A percentile compares a stretch with the other conserved stretches of the same genome.
Conservation (phyloP, 2,329 filamentous ascomycete species). For the Fusarium begoniae region DNA sequence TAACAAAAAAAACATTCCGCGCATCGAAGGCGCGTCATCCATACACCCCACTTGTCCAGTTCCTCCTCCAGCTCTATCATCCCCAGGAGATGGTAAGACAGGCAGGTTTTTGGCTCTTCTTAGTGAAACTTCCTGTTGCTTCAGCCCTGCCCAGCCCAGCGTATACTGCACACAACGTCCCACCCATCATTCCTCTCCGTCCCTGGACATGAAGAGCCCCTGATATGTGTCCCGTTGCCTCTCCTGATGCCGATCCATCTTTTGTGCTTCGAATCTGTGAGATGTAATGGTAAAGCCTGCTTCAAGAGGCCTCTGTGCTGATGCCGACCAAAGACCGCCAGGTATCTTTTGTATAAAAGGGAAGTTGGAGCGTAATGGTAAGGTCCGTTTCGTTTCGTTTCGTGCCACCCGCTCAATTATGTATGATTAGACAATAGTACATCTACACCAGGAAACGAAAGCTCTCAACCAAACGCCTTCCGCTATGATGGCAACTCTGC, state of each 20-base stretch:
- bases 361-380: slow-evolving; percentile 35
- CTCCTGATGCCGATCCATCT: slow-evolving; percentile 41
- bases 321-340: slow-evolving; percentile 27
- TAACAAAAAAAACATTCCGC: slow-evolving; percentile 32
- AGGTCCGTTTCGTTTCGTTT: slow-evolving; percentile 38
- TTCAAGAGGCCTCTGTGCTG: slow-evolving; percentile 33
- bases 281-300: slow-evolving; percentile 45
- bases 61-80: slow-evolving; percentile 19
- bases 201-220: slow-evolving; percentile 34
- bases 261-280: slow-evolving; percentile 47
- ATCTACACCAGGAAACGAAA: slow-evolving; percentile 61
- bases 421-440: slow-evolving; percentile 63
- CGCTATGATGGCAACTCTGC: slow-evolving; percentile 60
- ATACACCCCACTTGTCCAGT: slow-evolving; percentile 19
- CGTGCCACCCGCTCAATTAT: slow-evolving; percentile 48
- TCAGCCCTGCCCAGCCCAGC: slow-evolving; percentile 23
- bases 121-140: slow-evolving; percentile 8
- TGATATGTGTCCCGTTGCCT: slow-evolving; percentile 34
- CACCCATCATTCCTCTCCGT: slow-evolving; percentile 20
- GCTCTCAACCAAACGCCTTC: slow-evolving; percentile 63
- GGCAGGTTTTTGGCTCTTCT: slow-evolving; percentile 4
- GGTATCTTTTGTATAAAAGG: slow-evolving; percentile 35
- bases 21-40: slow-evolving; percentile 33
- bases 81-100: slow-evolving; percentile 6
- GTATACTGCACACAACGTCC: slow-evolving; percentile 25